These are phyloP conservation scores for Talaromyces amestolkiae DNA, from an alignment of 2,329 filamentous ascomycete species.

Conservation along the genomic window DNA sequence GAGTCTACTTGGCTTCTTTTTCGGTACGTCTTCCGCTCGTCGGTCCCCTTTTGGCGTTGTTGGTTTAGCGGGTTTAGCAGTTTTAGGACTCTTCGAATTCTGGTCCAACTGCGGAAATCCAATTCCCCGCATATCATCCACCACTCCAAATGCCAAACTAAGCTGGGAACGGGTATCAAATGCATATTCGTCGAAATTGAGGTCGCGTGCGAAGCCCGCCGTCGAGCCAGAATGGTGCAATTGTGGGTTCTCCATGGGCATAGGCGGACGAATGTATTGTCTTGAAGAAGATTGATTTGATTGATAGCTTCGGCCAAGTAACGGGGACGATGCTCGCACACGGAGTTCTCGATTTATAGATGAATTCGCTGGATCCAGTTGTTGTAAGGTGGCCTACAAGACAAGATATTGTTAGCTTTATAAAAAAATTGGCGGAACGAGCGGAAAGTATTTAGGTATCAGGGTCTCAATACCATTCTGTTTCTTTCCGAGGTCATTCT, in stretches of 20 bases:
- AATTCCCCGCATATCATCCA: conserved; percentile 17
- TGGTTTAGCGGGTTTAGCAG: conserved; percentile 7
- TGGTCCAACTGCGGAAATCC: conserved; percentile 16
- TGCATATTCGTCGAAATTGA: conserved; percentile 15
- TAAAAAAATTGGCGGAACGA: not conserved
- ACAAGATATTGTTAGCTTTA: not conserved
- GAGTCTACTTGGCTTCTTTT: conserved; percentile 39
- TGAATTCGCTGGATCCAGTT: not conserved
- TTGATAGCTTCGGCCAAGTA: conserved; percentile 21
- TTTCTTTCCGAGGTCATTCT: conserved; percentile 5
- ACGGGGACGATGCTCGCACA: conserved; percentile 21
- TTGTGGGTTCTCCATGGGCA: conserved; percentile 6
- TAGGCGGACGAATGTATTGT: not conserved
- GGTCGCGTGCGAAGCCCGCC: not conserved
- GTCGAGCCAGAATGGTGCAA: conserved; percentile 16
- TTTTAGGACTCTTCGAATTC: not conserved
- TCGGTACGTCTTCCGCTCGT: conserved; percentile 27
- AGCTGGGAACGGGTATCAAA: conserved; percentile 19
- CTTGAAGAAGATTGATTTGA: conserved; percentile 7
- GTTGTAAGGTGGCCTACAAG: not conserved
- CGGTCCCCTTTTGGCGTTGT: not conserved
- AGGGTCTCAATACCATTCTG: not conserved
- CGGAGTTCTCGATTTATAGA: conserved; percentile 18
- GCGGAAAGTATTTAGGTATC: not conserved
- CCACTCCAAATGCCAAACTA: conserved; percentile 17